Evolutionary conservation across 768 basidiomycete species (phyloP), one percentile per base, ranked within the genome.

Genomic region (Sarcodon aspratus): DNA sequence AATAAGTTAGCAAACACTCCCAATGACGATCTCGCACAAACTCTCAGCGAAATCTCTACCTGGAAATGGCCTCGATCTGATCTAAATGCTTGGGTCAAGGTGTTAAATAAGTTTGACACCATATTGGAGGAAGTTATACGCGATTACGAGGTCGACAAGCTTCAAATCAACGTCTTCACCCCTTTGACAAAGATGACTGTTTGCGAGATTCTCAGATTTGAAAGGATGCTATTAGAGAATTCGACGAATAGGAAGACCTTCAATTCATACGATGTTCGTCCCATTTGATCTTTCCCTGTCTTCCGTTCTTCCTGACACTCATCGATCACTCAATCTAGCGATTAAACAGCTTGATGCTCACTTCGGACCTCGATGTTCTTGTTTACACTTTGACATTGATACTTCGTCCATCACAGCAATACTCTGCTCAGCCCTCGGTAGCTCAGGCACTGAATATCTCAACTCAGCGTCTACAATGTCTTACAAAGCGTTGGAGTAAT

Each of bases 61-160:
- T 99, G 96, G 96, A 83, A 77, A 63, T 98, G 90, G 85, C 90
- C 93, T 34, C 79, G 96, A 53, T 93, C 93, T 49, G 96, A 99
- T 72, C 76, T 99, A 52, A 92, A 96, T 67, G 82, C 87, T 49
- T 99, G 96, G 96, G 82, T 91, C 63, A 83, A 84, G 61, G 89
- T 94, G 50, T 79, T 99, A 44, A 95, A 99, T 75, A 87, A 86
- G 63, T 93, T 99, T 62, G 96, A 99, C 69, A 70, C 72, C 51
- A 80, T 96, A 54, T 75, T 98, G 56, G 92, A 87, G 59, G 80
- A 79, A 36, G 71, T 82, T 55, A 85, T 96, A 63, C 73, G 73
- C 52, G 82, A 85, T 64, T 95, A 98, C 64, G 80, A 86, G 48
- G 74, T 98, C 52, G 84, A 87, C 65, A 82, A 83, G 57, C 71